Base-by-base conservation (phyloP, 805 yeast species). In the Sungouiozyma intestinalis region DNA sequence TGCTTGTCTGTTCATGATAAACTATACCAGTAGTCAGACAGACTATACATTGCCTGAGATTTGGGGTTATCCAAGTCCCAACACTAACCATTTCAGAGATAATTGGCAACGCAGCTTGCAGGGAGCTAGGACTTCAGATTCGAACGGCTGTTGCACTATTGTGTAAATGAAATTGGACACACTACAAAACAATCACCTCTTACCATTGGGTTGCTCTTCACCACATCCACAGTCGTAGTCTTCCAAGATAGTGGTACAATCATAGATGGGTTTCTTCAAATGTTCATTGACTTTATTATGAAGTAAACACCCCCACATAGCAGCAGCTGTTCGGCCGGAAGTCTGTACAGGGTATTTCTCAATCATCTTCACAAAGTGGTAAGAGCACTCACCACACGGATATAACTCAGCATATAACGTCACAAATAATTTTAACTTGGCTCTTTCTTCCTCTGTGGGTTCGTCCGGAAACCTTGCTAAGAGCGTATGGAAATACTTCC, bases 171-270 rank as follows among this genome's bases (percentile, higher is more conserved):
- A 32, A 3, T 27, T 4, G n/a, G n/a, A n/a, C n/a, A n/a, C n/a
- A n/a, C 8, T 11, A 17, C 7, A 35, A 17, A 5, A n/a, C 14
- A 35, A 36, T 8, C 5, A 18, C 35, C 15, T 29, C 18, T 38
- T 21, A 24, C 29, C 18, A 18, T 6, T 19, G 4, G 16, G 4
- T 14, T 16, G 37, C 34, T 40, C 66, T 71, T 79, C 90, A 40
- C 78, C 94, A 65, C 98, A 90, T 0, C 98, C 98, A 67, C 98
- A 90, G 54, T 88, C 95, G 62, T 92, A 92, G 62, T 85, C 92
- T 51, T 86, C 96, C 41, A 85, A 66, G 43, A 92, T 82, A 6
- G 73, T 76, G 2, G 85, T 71, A 60, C 99, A 92, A 60, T 92
- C 97, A 60, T 86, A 92, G 15, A 70, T 67, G 1, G 72, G 75